Evolutionary conservation across 345 rosid species (phyloP).

Genomic region (Camelina laxa): DNA sequence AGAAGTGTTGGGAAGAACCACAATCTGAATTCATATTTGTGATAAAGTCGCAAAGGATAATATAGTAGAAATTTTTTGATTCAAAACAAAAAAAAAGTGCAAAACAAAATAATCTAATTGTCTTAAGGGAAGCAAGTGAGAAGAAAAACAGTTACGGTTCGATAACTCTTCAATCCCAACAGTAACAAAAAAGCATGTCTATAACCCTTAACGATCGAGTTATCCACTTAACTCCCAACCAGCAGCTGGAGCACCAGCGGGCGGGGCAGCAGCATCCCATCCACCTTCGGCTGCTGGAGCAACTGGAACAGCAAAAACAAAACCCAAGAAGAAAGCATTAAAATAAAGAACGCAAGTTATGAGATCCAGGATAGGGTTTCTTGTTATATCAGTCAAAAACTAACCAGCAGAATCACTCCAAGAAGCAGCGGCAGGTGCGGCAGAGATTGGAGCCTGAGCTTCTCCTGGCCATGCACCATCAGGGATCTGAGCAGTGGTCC

Average conservation of each 20-base stretch:
- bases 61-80: slow-evolving; percentile 24
- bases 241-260: slow-evolving; percentile 36
- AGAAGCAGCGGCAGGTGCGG: slow-evolving; percentile 52
- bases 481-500: slow-evolving; percentile 55
- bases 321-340: neutral
- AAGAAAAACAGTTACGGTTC: slow-evolving; percentile 28
- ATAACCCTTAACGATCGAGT: slow-evolving; percentile 17
- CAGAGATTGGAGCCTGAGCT: slow-evolving; percentile 62
- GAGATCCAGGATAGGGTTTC: neutral
- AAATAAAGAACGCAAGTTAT: neutral
- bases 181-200: slow-evolving; percentile 32
- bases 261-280: slow-evolving; percentile 57
- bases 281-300: slow-evolving; percentile 46
- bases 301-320: slow-evolving; percentile 19
- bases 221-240: slow-evolving; percentile 53
- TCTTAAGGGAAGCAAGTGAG: slow-evolving; percentile 27
- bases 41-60: neutral
- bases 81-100: slow-evolving; percentile 31
- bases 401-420: slow-evolving; percentile 51
- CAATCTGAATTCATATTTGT: neutral
- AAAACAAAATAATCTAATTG: slow-evolving; percentile 35
- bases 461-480: slow-evolving; percentile 72
- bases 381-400: slow-evolving; percentile 6
- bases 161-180: slow-evolving; percentile 29
- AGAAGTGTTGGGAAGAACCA: neutral